These are phyloP conservation scores for Huntiella moniliformis DNA, from an alignment of 2,329 filamentous ascomycete genomes.

Conservation along the genomic window DNA sequence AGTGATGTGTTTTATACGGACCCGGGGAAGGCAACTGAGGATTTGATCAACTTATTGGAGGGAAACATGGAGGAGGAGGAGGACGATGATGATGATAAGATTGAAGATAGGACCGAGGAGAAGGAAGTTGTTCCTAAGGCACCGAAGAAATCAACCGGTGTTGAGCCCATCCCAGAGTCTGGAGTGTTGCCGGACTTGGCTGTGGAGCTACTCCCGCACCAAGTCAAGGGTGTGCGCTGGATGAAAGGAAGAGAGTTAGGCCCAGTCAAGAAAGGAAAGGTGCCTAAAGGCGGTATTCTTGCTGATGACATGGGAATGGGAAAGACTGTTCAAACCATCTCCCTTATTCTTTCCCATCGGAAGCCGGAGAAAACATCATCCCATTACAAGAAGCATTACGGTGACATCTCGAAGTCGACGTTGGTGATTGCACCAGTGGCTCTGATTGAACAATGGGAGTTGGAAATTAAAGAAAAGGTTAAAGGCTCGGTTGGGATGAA, in stretches of 20 bases:
- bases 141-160: background rate
- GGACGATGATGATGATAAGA: conserved; percentile 16
- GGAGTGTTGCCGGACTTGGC: conserved; percentile 56
- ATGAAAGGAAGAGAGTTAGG: conserved; percentile 87
- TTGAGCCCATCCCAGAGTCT: conserved; percentile 7
- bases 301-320: conserved; percentile 96
- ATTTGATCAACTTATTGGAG: conserved; percentile 66
- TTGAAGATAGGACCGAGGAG: background rate
- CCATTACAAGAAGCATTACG: conserved; percentile 47
- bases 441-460: conserved; percentile 92
- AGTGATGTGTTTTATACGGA: conserved; percentile 45
- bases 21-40: conserved; percentile 50
- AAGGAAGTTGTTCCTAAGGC: background rate
- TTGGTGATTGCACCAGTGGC: conserved; percentile 85
- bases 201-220: conserved; percentile 79
- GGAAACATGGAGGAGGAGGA: conserved; percentile 61
- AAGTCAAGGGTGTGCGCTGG: conserved; percentile 86
- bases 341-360: conserved; percentile 67
- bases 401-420: conserved; percentile 56
- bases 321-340: conserved; percentile 88
- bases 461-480: conserved; percentile 74
- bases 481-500: conserved; percentile 48
- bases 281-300: conserved; percentile 84
- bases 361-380: conserved; percentile 31
- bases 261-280: conserved; percentile 56